Percentiles rank a stretch among this genome's conserved stretches.
Evolutionary conservation across 176 grass and related monocot genomes (phyloP).

Genomic region (Aegilops bicornis): DNA sequence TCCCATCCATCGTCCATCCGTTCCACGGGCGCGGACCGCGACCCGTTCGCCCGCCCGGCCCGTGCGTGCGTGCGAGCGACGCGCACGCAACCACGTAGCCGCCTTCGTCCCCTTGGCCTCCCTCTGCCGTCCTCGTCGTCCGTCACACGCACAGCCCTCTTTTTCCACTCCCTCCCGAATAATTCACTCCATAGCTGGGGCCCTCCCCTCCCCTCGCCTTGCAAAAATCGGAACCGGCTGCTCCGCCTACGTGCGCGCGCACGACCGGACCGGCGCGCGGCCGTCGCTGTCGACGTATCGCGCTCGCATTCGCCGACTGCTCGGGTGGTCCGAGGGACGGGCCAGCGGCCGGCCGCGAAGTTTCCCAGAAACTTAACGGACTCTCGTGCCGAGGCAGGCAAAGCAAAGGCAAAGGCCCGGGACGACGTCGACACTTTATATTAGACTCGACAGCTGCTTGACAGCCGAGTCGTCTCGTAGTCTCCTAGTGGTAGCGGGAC

Average conservation of each 20-base stretch:
- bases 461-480: neutral
- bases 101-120: neutral
- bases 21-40: neutral
- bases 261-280: neutral
- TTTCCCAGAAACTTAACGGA: constrained; percentile 10
- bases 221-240: neutral
- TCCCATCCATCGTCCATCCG: neutral
- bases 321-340: neutral
- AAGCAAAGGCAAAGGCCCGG: too few species aligned
- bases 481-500: neutral
- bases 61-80: constrained; percentile 3
- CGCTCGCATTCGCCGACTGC: neutral
- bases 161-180: neutral
- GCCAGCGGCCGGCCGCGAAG: neutral
- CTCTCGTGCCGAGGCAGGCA: too few species aligned
- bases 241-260: neutral
- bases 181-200: neutral
- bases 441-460: neutral
- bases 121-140: constrained; percentile 5
- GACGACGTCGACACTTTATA: too few species aligned
- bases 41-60: neutral
- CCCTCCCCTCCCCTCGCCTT: neutral
- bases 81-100: constrained; percentile 42
- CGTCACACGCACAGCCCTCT: neutral
- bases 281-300: neutral